A percentile compares a stretch with the other conserved stretches of the same genome.
Conservation (phyloP, 1,284 basidiomycete species). For the Puccinia hordei region DNA sequence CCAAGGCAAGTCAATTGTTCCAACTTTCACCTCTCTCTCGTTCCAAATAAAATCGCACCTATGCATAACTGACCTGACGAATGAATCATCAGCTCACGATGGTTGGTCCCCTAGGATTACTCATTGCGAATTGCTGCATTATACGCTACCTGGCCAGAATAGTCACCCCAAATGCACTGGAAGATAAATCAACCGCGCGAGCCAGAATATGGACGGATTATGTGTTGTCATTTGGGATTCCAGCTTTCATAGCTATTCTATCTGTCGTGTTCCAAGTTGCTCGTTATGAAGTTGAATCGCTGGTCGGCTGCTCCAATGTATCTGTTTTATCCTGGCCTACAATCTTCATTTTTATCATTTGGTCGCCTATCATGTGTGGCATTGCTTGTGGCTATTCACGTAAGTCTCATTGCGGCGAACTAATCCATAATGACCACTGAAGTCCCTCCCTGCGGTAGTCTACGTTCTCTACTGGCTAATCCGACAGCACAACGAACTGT, state of each 20-base stretch:
- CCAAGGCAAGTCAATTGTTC: constrained; percentile 25
- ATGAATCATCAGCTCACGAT: constrained; percentile 17
- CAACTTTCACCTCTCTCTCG: not conserved
- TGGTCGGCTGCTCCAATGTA: constrained; percentile 36
- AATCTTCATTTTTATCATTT: constrained; percentile 39
- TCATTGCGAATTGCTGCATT: constrained; percentile 45
- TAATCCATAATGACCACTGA: not conserved
- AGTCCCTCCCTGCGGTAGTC: not conserved
- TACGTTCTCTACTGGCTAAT: constrained; percentile 48
- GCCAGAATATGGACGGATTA: constrained; percentile 30
- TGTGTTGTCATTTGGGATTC: constrained; percentile 29
- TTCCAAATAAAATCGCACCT: not conserved
- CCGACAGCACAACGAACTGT: constrained; percentile 32
- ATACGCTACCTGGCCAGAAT: constrained; percentile 45
- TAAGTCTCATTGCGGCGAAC: not conserved
- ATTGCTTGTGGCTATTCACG: constrained; percentile 40
- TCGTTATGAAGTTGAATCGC: constrained; percentile 29
- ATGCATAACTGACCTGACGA: not conserved
- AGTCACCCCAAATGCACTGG: constrained; percentile 7
- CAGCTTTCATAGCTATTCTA: constrained; percentile 2
- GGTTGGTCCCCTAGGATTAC: constrained; percentile 36
- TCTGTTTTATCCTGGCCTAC: constrained; percentile 34
- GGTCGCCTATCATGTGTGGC: constrained; percentile 40
- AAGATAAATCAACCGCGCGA: not conserved
- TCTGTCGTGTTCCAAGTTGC: constrained; percentile 26